Evolutionary conservation across 2,329 filamentous ascomycete genomes (phyloP), one percentile per base, ranked within the genome.

Genomic region (Fusarium pilosicola): DNA sequence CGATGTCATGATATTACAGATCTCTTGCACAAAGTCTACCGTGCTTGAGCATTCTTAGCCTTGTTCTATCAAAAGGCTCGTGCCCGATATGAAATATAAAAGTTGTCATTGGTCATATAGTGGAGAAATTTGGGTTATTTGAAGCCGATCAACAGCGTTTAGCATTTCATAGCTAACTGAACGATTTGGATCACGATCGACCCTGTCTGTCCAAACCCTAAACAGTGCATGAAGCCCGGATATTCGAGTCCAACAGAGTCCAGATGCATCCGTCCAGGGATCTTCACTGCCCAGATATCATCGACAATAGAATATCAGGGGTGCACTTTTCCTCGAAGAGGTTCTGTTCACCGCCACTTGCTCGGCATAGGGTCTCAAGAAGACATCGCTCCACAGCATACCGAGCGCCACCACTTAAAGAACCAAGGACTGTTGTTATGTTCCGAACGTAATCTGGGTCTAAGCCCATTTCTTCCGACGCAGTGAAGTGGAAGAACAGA

Each of bases 371-470:
- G 6, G 17, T 66, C 7, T 66, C 62, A 0, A 64, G 2, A 0
- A 66, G 42, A n/a, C 59, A 64, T 5, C 63, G 3, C 24, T 66
- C 63, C 24, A 64, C 63, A 15, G 48, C 42, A 8, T 64, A 64
- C 3, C 60, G 41, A 26, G 54, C 49, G 7, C 34, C 30, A 14
- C 59, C 59, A 17, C 20, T 57, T 4, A 56, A 56, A 10, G 48
- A 66, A 6, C 42, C 49, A 49, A 65, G 42, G 5, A 57, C 36
- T 5, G 41, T 20, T 4, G 60, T 57, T 18, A 66, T 38, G 17
- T 30, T 55, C 0, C 39, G 63, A 28, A 66, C 34, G 6, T 66
- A 64, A 6, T 66, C 59, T 18, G 38, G 46, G 11, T 64, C 44
- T 2, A 64, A 17, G 1, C 15, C 45, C 15, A 18, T 26, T 3